Conservation (phyloP, 345 rosid species). For the Salix exigua region DNA sequence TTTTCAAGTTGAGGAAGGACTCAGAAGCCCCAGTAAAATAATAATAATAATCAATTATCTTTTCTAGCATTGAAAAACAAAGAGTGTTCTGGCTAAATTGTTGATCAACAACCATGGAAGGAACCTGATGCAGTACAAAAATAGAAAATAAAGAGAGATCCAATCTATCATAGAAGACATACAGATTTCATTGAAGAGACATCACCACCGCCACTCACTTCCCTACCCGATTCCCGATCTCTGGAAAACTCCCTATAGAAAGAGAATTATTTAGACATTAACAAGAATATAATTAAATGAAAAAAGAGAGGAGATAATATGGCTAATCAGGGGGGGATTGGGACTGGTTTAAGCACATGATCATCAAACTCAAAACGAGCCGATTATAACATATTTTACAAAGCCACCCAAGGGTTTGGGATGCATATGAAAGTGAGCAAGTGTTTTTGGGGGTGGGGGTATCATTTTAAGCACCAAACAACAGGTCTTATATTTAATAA, state of each 20-base stretch:
- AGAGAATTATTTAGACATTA: neutral
- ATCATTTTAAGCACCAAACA: no score
- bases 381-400: neutral
- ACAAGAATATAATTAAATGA: no score
- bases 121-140: slow-evolving; percentile 8
- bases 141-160: slow-evolving; percentile 3
- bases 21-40: neutral
- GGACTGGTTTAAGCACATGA: neutral
- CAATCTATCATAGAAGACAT: slow-evolving; percentile 30
- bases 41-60: neutral
- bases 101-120: neutral
- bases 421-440: no score
- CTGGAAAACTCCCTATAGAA: slow-evolving; percentile 55
- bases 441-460: no score
- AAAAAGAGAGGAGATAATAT: no score
- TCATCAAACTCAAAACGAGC: neutral
- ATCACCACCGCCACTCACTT: slow-evolving; percentile 53
- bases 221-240: slow-evolving; percentile 69
- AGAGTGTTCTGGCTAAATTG: neutral
- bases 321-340: neutral
- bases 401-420: no score
- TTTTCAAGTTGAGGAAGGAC: neutral
- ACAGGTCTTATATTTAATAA: no score
- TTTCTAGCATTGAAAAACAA: neutral
- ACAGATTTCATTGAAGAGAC: slow-evolving; percentile 51